A percentile compares a stretch with the other conserved stretches of the same genome.
phyloP scores from a whole-genome alignment of 176 grass and related monocot species.

The Aegilops bicornis region DNA sequence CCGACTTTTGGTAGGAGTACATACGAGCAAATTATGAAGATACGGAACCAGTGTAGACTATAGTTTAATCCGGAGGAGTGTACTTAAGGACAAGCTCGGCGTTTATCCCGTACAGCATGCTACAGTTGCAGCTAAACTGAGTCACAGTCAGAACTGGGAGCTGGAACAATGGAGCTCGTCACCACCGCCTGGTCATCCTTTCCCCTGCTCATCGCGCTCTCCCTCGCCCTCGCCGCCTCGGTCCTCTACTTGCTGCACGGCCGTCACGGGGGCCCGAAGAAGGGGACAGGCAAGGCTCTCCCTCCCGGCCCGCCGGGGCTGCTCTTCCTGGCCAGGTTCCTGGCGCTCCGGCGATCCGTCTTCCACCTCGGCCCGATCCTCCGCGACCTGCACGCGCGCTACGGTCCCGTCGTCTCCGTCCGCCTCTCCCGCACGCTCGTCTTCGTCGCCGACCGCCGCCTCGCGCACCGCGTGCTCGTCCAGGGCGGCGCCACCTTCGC shows the following conservation, averaged over 20 bases:
- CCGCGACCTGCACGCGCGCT: conserved; percentile 23
- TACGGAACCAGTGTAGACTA: no score
- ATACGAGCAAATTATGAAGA: no score
- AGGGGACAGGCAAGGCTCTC: neutral
- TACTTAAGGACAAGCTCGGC: neutral
- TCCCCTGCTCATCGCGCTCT: neutral
- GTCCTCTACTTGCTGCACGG: neutral
- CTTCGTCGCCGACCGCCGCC: conserved; percentile 47
- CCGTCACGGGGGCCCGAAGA: neutral
- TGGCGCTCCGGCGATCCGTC: conserved; percentile 29
- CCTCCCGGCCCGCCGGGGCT: conserved; percentile 47
- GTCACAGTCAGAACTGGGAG: neutral
- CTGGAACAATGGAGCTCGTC: neutral
- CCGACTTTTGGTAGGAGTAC: no score
- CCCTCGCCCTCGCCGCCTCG: neutral
- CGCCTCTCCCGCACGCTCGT: conserved; percentile 40
- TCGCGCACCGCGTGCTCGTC: conserved; percentile 50
- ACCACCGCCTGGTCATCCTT: neutral
- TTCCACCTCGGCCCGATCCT: conserved; percentile 34
- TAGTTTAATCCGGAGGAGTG: no score
- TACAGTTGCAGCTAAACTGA: neutral
- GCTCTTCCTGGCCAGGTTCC: conserved; percentile 25
- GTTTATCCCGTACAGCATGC: neutral
- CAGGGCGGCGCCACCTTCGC: conserved; percentile 43
- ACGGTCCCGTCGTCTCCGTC: conserved; percentile 23